Evolutionary conservation across 352 stramenopile genomes (phyloP).

Genomic region (Globisporangium polare): DNA sequence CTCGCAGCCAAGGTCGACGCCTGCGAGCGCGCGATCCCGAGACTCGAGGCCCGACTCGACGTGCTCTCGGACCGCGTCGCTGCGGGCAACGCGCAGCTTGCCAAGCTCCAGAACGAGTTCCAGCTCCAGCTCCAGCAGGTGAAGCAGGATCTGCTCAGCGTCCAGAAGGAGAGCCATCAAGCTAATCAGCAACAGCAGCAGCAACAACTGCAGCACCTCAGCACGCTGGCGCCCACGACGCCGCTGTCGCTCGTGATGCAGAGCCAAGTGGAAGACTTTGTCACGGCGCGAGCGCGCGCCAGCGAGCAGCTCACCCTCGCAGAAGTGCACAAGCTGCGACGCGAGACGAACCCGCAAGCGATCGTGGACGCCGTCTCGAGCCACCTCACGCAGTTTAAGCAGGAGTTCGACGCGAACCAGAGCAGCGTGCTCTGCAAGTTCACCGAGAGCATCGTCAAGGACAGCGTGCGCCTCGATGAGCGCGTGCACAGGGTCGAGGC

Average conservation of each 20-base stretch:
- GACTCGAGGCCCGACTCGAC: constrained; percentile 55
- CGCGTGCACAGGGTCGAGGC: constrained; percentile 47
- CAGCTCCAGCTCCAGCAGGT: constrained; percentile 29
- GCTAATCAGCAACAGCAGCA: background rate
- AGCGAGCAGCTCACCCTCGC: constrained; percentile 27
- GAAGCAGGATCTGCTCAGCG: constrained; percentile 25
- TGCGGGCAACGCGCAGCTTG: constrained; percentile 17
- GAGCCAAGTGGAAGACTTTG: constrained; percentile 43
- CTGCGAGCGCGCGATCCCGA: constrained; percentile 56
- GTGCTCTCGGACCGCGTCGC: constrained; percentile 54
- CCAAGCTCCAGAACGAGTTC: constrained; percentile 13
- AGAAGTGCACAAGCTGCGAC: constrained; percentile 32
- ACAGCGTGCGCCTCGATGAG: constrained; percentile 45
- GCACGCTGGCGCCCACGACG: constrained; percentile 18
- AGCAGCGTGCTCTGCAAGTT: constrained; percentile 38
- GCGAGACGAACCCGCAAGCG: constrained; percentile 26
- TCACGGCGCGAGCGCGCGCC: constrained; percentile 26
- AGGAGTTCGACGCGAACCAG: constrained; percentile 55
- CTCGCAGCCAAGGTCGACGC: constrained; percentile 53
- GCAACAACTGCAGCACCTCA: constrained; percentile 6
- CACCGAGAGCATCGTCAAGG: constrained; percentile 45
- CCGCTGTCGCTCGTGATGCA: constrained; percentile 42
- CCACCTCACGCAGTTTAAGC: constrained; percentile 60
- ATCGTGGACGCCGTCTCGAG: constrained; percentile 54
- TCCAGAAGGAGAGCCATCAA: constrained; percentile 5